These are phyloP conservation scores for Verbascum thapsus DNA, from an alignment of 257 asterid species.

Conservation along the genomic window DNA sequence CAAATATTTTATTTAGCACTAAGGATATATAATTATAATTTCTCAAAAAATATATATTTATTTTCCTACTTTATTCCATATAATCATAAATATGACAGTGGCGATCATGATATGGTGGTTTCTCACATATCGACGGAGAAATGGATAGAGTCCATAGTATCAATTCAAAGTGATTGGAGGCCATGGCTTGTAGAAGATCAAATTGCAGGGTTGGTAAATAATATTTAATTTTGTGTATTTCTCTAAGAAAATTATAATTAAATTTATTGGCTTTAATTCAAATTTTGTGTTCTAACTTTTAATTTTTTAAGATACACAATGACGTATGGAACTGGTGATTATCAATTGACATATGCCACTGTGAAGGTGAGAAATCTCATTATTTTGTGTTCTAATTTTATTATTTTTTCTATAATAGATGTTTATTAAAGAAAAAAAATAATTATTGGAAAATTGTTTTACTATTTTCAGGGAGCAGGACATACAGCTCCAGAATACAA, in stretches of 20 bases:
- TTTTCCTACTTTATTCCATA: no score
- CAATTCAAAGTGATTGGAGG: constrained; percentile 29
- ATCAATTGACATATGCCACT: constrained; percentile 42
- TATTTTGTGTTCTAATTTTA: no score
- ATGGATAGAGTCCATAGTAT: constrained; percentile 35
- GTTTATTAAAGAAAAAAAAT: no score
- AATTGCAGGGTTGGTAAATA: constrained; percentile 34
- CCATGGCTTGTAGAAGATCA: constrained; percentile 33
- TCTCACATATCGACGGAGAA: constrained; percentile 37
- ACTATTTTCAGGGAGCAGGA: no score
- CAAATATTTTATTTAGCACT: no score
- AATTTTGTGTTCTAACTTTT: not conserved
- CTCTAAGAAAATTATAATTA: not conserved
- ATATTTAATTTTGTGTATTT: not conserved
- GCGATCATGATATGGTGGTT: constrained; percentile 39
- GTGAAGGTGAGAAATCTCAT: constrained; percentile 34
- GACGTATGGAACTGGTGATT: constrained; percentile 19
- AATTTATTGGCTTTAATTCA: not conserved
- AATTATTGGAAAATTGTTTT: no score
- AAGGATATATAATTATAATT: no score
- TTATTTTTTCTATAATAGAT: no score
- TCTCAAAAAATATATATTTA: no score
- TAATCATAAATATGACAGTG: constrained; percentile 20
- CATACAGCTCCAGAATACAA: no score
- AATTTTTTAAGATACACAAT: constrained; percentile 26